Conservation (phyloP, 2,329 filamentous ascomycete species). For the Myriosclerotinia duriaeana region DNA sequence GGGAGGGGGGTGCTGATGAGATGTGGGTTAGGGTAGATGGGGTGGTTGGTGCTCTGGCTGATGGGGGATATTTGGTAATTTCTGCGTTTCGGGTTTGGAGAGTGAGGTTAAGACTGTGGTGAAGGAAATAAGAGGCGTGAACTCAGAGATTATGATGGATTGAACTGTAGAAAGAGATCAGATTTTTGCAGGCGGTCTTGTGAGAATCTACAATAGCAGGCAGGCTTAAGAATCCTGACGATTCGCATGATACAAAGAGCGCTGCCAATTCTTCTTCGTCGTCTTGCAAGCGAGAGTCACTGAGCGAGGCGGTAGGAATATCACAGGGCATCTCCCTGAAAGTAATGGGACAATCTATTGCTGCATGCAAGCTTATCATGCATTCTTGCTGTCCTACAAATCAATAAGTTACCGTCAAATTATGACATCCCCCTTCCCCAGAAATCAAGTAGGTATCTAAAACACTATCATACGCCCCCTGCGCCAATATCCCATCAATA, state of each 20-base stretch:
- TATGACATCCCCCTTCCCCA: neutral
- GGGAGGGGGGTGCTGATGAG: neutral
- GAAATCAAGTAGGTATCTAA: neutral
- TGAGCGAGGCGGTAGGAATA: no score
- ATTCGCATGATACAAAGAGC: no score
- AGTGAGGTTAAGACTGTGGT: slow-evolving; percentile 2
- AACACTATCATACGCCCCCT: neutral
- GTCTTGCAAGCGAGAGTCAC: no score
- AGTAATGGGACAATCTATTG: no score
- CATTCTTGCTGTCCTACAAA: neutral
- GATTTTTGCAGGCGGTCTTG: neutral
- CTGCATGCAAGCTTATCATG: neutral
- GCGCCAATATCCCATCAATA: slow-evolving; percentile 19
- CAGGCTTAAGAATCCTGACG: no score
- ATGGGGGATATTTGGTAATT: neutral
- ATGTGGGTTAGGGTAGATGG: neutral
- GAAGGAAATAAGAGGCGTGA: neutral
- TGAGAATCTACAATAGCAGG: neutral
- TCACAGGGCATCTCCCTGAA: no score
- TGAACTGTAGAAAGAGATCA: neutral
- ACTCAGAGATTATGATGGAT: neutral
- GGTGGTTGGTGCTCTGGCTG: slow-evolving; percentile 1
- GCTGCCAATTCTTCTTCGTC: no score
- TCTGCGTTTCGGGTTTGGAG: neutral
- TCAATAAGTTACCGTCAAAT: neutral